Evolutionary conservation across 2,329 filamentous ascomycete genomes (phyloP).

Genomic region (Apiospora aurea): DNA sequence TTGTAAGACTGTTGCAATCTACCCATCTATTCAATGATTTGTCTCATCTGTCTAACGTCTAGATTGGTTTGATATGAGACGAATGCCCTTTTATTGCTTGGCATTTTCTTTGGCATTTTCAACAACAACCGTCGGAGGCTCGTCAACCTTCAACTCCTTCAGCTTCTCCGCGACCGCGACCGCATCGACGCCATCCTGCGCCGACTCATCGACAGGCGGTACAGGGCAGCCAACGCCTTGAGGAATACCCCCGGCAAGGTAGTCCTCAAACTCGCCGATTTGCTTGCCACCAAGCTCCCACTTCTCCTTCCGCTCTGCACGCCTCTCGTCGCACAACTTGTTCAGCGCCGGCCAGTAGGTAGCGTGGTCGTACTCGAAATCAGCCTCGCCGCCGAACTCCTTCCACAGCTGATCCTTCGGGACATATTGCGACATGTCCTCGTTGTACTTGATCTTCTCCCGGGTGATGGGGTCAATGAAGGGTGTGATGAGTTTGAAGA

Average conservation of each 20-base stretch:
- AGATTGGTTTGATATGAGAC: neutral
- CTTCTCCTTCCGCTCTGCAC: constrained; percentile 67
- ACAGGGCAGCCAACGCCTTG: constrained; percentile 33
- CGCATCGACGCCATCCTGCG: constrained; percentile 17
- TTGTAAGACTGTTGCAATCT: neutral
- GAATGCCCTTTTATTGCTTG: neutral
- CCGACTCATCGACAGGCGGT: constrained; percentile 25
- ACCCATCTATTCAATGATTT: neutral
- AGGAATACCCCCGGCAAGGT: constrained; percentile 70
- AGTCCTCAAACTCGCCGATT: constrained; percentile 87
- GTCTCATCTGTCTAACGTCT: constrained; percentile 9
- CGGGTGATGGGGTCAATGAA: constrained; percentile 96
- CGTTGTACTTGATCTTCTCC: constrained; percentile 97
- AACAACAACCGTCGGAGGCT: constrained; percentile 1
- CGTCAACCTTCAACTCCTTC: constrained; percentile 22
- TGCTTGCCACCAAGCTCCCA: constrained; percentile 84
- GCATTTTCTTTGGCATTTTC: neutral
- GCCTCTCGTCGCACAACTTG: constrained; percentile 71
- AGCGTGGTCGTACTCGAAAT: constrained; percentile 91
- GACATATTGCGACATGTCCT: constrained; percentile 84
- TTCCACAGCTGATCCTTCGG: constrained; percentile 84
- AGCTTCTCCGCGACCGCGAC: constrained; percentile 1
- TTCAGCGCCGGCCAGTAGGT: constrained; percentile 89
- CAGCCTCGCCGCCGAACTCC: constrained; percentile 74
- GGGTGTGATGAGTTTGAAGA: constrained; percentile 94